phyloP scores from a whole-genome alignment of 768 basidiomycete species.

The Chiua virens region DNA sequence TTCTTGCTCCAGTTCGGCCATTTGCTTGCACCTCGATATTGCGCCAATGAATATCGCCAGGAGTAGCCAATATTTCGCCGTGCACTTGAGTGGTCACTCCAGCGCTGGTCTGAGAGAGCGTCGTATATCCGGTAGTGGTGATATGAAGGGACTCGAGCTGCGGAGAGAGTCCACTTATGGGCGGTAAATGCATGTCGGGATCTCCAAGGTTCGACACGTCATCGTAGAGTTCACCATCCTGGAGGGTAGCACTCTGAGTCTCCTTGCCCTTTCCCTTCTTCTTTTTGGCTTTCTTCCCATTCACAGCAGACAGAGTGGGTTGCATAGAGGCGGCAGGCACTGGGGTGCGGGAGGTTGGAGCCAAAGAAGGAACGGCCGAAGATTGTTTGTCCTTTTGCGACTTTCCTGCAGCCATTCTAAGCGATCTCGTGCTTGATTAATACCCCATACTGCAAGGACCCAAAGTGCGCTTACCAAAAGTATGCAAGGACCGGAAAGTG shows the following conservation, averaged over 20 bases:
- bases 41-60: slow-evolving; percentile 60
- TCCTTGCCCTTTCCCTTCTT: slow-evolving; percentile 43
- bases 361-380: slow-evolving; percentile 2
- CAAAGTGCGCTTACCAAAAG: slow-evolving; percentile 14
- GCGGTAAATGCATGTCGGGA: slow-evolving; percentile 14
- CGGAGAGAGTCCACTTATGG: slow-evolving; percentile 41
- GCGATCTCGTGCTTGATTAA: slow-evolving; percentile 18
- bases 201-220: slow-evolving; percentile 28
- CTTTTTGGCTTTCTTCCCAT: slow-evolving; percentile 47
- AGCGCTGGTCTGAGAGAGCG: slow-evolving; percentile 32
- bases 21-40: slow-evolving; percentile 30
- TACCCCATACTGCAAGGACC: not conserved
- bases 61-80: slow-evolving; percentile 59
- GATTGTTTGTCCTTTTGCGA: slow-evolving; percentile 27
- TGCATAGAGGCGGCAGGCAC: slow-evolving; percentile 8
- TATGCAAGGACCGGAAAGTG: slow-evolving; percentile 2
- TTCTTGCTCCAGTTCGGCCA: slow-evolving; percentile 27
- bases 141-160: slow-evolving; percentile 49
- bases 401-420: slow-evolving; percentile 31
- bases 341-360: slow-evolving; percentile 7
- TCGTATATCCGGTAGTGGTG: slow-evolving; percentile 43
- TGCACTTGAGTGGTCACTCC: slow-evolving; percentile 42
- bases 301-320: slow-evolving; percentile 2
- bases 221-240: slow-evolving; percentile 20
- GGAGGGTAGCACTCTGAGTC: slow-evolving; percentile 7